Evolutionary conservation across 768 basidiomycete species (phyloP), one percentile per base, ranked within the genome.

Genomic region (Pleurotus citrinopileatus): DNA sequence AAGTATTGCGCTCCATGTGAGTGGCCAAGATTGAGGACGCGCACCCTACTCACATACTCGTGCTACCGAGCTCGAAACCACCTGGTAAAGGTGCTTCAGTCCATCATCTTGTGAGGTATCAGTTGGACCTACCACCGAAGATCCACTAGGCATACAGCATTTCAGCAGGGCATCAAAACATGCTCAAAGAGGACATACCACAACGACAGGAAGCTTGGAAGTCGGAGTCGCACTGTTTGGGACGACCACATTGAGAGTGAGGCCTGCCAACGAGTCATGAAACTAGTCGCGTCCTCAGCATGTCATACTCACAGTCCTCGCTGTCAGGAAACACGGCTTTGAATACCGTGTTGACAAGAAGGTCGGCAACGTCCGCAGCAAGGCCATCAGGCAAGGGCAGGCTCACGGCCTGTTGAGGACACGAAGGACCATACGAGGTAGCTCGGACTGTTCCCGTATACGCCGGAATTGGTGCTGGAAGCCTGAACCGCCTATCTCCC

Each of bases 191-290:
- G 20, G 1, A 55, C 60, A 19, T 53, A 78, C 78, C 20, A 73
- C 73, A 59, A 57, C 67, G 0, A 80, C 74, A 0, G 78, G 78
- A 4, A 80, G 61, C 29, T 71, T 70, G 1, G 70, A 70, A 1
- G 55, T 50, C 0, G 70, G 55, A 1, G 66, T 68, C 6, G 70
- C 64, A 29, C 46, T 57, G 4, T 64, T 59, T 29, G 79, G 76
- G 13, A 62, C 63, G 15, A 75, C 55, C n/a, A 80, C 70, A 46
- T 80, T 79, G 26, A 79, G 45, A 3, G 70, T 75, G 42, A 79
- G 56, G 58, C 74, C 68, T 71, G 29, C 19, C 9, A 20, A 13
- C 12, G 2, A 32, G 4, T 38, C n/a, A 25, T 20, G 59, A 9
- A 53, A 26, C n/a, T 13, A 25, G n/a, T 32, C 7, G 2, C 25